A percentile compares a stretch with the other conserved stretches of the same genome.
Evolutionary conservation across 345 rosid genomes (phyloP).

Genomic region (Brassica rapa): DNA sequence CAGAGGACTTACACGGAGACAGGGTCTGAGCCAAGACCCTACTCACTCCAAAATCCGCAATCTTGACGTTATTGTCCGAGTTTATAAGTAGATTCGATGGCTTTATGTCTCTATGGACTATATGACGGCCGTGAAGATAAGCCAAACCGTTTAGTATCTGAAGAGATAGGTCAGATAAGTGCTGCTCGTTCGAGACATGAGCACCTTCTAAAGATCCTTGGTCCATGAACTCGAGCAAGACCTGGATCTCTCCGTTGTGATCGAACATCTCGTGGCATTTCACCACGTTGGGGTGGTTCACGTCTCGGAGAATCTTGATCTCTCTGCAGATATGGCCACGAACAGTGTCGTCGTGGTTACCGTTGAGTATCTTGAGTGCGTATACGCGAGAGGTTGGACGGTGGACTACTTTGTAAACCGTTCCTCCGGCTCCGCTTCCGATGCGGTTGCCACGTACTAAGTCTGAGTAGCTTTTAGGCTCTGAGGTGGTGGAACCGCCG

Average conservation of each 20-base stretch:
- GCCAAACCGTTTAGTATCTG: conserved; percentile 82
- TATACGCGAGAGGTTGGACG: conserved; percentile 48
- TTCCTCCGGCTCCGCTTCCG: conserved; percentile 93
- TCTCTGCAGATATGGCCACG: conserved; percentile 87
- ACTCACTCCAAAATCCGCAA: conserved; percentile 94
- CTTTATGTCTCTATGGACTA: conserved; percentile 92
- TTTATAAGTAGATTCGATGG: conserved; percentile 83
- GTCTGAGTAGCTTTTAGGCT: conserved; percentile 51
- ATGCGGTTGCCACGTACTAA: conserved; percentile 66
- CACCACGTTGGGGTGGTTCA: conserved; percentile 78
- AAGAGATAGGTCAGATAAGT: conserved; percentile 61
- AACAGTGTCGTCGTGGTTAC: conserved; percentile 79
- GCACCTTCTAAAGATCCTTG: conserved; percentile 79
- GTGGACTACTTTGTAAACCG: conserved; percentile 85
- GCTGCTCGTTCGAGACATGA: conserved; percentile 53
- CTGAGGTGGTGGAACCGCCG: conserved; percentile 13
- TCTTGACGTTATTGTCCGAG: conserved; percentile 68
- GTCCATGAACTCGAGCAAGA: conserved; percentile 83
- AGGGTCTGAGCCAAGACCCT: conserved; percentile 85
- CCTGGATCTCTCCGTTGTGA: conserved; percentile 87
- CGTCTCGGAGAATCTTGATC: conserved; percentile 88
- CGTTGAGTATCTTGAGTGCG: conserved; percentile 89
- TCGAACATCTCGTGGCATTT: conserved; percentile 82
- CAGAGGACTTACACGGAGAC: conserved; percentile 93
- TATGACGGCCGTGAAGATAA: conserved; percentile 71